Base-by-base conservation (phyloP, 129 eudicot genomes). In the Erigeron canadensis region DNA sequence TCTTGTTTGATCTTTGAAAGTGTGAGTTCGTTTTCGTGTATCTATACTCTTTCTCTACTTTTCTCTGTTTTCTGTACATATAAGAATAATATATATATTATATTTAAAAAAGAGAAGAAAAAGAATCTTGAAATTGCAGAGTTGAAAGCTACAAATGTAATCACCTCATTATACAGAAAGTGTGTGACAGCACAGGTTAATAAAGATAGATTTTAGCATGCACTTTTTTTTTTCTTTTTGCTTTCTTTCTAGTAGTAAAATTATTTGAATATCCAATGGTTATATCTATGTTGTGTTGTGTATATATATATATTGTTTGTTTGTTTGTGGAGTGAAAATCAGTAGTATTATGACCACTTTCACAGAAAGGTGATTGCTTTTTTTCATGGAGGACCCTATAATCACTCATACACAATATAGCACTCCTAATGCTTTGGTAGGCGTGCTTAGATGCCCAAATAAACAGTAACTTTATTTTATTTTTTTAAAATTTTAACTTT, bases 361-460 rank as follows among this genome's bases (percentile, higher is more conserved):
- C 79, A 65, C 58, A 73, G 95, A 89, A 89, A 92, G 95, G 98
- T 92, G 72, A 79, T 85, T 85, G 89, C 95, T 89, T 93, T 63
- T 63, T 87, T 76, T 44, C 58, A 79, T 74, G 75, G 80, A 65
- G 77, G 67, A 38, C 67, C 73, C 76, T 77, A 77, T 81, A 84
- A 81, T 75, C 81, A 81, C 81, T 78, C 81, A 40, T 63, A 63
- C 28, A 82, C 79, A 87, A 56, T 82, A 56, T 82, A 71, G 85
- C 84, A 83, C 89, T 86, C 98, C 76, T 77, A 17, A 88, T 84
- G 91, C 98, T 89, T 92, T 79, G 98, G 73, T 87, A 82, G 83
- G 98, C 96, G 98, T 92, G 98, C 98, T 91, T 84, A 78, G 91
- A 85, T 85, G 84, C 77, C 34, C 34, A 88, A 65, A 76, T 81